Base-by-base conservation (phyloP, 1,284 basidiomycete genomes). In the Amylostereum chailletii region DNA sequence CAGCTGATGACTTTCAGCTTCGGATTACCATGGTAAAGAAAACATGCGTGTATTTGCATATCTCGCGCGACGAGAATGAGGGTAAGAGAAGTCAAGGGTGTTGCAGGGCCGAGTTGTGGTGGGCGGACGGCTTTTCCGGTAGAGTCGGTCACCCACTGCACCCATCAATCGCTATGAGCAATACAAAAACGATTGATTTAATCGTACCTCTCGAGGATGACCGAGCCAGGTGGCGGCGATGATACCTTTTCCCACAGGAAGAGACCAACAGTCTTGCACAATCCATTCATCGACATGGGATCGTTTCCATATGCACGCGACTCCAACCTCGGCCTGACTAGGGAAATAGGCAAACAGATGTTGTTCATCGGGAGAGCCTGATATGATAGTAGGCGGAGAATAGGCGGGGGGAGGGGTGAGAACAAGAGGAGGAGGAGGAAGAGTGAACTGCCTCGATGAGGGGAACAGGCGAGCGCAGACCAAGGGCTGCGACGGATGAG, bases 261-360 rank as follows among this genome's bases (percentile, higher is more conserved):
- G 71, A 34, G 60, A 58, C 78, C 80, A 85, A 49, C 60, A 79
- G 53, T 86, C 81, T 47, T 71, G 72, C 27, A 84, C 62, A 3
- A 48, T 58, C 86, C 86, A 90, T 34, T 60, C 69, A 56, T 89
- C 83, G 34, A 84, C 61, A 53, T 76, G 74, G 7, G 62, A 48
- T 3, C 72, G 76, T 46, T 74, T 72, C 86, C 86, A 90, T 9
- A 88, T 55, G 57, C 85, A 87, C 3, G 73, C 79, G 32, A 76
- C 60, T 5, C 83, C 81, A 45, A 79, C 76, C 1, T 64, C 58
- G 31, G 71, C 71, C 33, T 65, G 66, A 34, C 79, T 71, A 8
- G 86, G 82, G 59, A 85, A 89, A 61, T 81, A 89, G 2, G 86
- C 85, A 59, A 87, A 89, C 2, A 90, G 60, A 76, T 76, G 82